These are phyloP conservation scores for Volvox africanus DNA, from an alignment of 139 green algal species.

Conservation along the genomic window DNA sequence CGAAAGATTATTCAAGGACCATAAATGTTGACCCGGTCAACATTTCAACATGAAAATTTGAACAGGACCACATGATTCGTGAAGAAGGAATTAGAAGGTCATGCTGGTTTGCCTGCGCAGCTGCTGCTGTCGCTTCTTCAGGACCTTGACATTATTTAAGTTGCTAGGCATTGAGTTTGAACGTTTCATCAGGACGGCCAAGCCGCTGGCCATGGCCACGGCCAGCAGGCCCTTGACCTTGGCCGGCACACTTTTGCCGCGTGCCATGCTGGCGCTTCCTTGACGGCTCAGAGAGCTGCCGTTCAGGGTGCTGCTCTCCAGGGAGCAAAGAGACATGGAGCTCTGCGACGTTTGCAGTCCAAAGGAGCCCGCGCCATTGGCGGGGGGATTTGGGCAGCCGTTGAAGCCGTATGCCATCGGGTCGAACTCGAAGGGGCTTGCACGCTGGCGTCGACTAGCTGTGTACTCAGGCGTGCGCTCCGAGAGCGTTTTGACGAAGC, in stretches of 20 bases:
- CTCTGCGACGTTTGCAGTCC: neutral
- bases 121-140: constrained; percentile 24
- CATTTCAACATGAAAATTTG: no score
- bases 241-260: neutral
- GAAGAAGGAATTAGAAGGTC: neutral
- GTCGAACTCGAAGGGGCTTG: constrained; percentile 9
- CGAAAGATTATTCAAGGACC: no score
- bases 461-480: constrained; percentile 75
- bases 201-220: constrained; percentile 56
- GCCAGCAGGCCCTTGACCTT: constrained; percentile 49
- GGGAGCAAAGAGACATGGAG: constrained; percentile 32
- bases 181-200: constrained; percentile 56
- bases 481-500: constrained; percentile 87
- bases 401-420: constrained; percentile 50
- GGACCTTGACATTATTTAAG: constrained; percentile 17
- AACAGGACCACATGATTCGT: no score
- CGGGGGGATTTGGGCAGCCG: constrained; percentile 31
- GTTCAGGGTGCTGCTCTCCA: constrained; percentile 25
- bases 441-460: constrained; percentile 62
- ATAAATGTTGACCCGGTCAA: no score
- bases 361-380: neutral
- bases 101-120: constrained; percentile 15
- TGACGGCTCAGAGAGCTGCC: constrained; percentile 7
- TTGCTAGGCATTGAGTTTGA: constrained; percentile 19
- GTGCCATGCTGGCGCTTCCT: neutral